Evolutionary conservation across 1,284 basidiomycete genomes (phyloP).

Genomic region (Rhodotorula mucilaginosa): DNA sequence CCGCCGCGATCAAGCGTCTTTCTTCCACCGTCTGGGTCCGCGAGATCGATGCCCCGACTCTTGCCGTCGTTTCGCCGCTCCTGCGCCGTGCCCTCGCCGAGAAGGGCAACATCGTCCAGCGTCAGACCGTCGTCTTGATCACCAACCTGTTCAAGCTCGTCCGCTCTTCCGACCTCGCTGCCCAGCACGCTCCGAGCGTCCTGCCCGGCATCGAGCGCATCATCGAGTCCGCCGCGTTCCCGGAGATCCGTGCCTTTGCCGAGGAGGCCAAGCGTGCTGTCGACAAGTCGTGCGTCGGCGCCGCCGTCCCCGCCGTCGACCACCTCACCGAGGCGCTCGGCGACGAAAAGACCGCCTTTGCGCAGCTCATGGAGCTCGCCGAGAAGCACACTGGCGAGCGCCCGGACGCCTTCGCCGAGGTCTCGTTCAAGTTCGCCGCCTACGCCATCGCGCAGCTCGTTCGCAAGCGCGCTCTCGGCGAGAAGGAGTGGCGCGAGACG

Average conservation of each 20-base stretch:
- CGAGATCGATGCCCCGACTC: slow-evolving; percentile 91
- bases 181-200: slow-evolving; percentile 80
- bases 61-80: slow-evolving; percentile 93
- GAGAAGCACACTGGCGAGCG: slow-evolving; percentile 41
- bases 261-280: slow-evolving; percentile 46
- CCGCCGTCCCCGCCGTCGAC: slow-evolving; percentile 42
- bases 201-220: slow-evolving; percentile 91
- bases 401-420: slow-evolving; percentile 49
- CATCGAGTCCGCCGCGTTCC: slow-evolving; percentile 87
- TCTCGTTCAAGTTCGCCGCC: slow-evolving; percentile 66
- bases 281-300: slow-evolving; percentile 42
- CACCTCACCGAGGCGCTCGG: slow-evolving; percentile 42
- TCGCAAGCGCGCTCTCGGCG: slow-evolving; percentile 64
- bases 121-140: slow-evolving; percentile 87
- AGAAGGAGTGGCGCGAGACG: slow-evolving; percentile 67
- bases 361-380: slow-evolving; percentile 57
- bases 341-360: slow-evolving; percentile 48
- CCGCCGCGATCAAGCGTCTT: slow-evolving; percentile 91
- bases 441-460: slow-evolving; percentile 74
- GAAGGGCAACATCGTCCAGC: slow-evolving; percentile 70
- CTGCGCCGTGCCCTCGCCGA: slow-evolving; percentile 90
- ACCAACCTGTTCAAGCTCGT: slow-evolving; percentile 99
- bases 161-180: slow-evolving; percentile 84
- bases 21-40: slow-evolving; percentile 95
- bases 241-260: slow-evolving; percentile 92